phyloP scores from a whole-genome alignment of 2,329 filamentous ascomycete species.

The Fusarium metavorans region DNA sequence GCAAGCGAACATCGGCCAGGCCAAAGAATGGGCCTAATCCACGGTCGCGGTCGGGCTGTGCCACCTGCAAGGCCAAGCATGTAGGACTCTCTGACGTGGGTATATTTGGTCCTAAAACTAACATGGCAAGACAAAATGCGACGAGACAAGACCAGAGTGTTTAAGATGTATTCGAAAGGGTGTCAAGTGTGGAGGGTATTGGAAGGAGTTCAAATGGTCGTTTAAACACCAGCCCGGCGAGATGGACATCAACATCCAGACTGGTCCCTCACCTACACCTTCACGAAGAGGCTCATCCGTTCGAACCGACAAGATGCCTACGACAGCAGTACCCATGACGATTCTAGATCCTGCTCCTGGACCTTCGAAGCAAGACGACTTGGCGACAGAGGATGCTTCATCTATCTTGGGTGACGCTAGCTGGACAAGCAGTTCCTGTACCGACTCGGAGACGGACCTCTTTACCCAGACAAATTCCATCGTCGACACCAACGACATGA shows the following conservation, averaged over 20 bases:
- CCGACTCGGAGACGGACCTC: constrained; percentile 26
- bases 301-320: constrained; percentile 9
- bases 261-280: constrained; percentile 15
- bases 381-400: constrained; percentile 6
- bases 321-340: neutral
- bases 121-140: constrained; percentile 46
- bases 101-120: neutral
- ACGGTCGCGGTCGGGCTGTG: constrained; percentile 47
- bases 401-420: constrained; percentile 21
- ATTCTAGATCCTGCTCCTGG: neutral
- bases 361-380: constrained; percentile 10
- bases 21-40: constrained; percentile 32
- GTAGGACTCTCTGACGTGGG: neutral
- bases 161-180: constrained; percentile 44
- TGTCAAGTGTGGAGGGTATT: constrained; percentile 45
- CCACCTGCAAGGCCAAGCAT: constrained; percentile 48
- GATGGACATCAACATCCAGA: constrained; percentile 21
- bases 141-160: constrained; percentile 47
- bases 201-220: constrained; percentile 54
- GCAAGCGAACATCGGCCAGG: constrained; percentile 17
- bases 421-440: constrained; percentile 32
- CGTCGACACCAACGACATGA: neutral
- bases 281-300: constrained; percentile 18
- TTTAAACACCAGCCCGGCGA: constrained; percentile 54
- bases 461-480: constrained; percentile 22